Base-by-base conservation (phyloP, 495 filamentous ascomycete genomes). In the Aspergillus leporis region DNA sequence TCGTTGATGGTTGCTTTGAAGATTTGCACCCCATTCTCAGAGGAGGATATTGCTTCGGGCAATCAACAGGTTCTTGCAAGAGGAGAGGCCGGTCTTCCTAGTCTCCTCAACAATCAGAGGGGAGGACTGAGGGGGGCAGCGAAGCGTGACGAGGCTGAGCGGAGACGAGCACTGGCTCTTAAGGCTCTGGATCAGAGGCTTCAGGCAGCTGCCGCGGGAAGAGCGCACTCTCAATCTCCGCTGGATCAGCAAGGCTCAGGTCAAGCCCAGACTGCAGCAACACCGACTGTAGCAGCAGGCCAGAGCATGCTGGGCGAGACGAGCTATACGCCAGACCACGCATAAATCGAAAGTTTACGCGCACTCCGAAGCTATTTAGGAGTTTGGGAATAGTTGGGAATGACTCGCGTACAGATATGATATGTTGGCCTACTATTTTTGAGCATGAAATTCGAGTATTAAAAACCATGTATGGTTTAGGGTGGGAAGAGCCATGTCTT, bases 171-270 rank as follows among this genome's bases (percentile, higher is more conserved):
- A 5, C 70, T 98, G 50, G 94, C 94, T 5, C 78, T 98, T 40
- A 92, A 91, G 69, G 94, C 92, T 14, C 74, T 98, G 56, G 94
- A 98, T 70, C 92, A 97, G 74, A 82, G 94, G 61, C 74, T 98
- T 52, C 87, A 96, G 73, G 90, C 91, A 32, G 92, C 92, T 7
- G 87, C 90, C 23, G 83, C 80, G 3, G 79, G 66, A 28, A 73
- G 68, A 54, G 50, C 65, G 28, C 72, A 75, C 32, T 58, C 72
- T 8, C 66, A 66, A 7, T 61, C 71, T 13, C 59, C 71, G 1
- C 75, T 57, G 74, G 80, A 52, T 69, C 78, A 40, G 75, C 80
- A 74, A 75, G 73, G 56, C 65, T 70, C 56, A 66, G 76, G 56
- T 70, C 81, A 31, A 63, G 54, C 49, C 34, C 74, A 58, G 45